Evolutionary conservation across 163 green algal genomes (phyloP), one percentile per base, ranked within the genome.

Genomic region (Picocystis sp.): DNA sequence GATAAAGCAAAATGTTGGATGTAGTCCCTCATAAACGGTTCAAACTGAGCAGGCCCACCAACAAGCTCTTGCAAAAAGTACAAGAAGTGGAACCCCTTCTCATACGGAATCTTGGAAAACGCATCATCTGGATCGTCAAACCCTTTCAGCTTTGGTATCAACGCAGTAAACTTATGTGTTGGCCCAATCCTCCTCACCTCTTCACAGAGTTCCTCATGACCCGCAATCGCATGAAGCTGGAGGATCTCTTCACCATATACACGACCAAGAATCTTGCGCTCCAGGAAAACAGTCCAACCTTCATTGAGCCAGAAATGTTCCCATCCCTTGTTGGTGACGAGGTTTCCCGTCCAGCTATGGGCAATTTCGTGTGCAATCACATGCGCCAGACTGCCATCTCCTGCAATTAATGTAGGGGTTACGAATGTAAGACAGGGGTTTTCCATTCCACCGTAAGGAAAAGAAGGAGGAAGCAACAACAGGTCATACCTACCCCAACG

Each of bases 401-500:
- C 85, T 0, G 78, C 84, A 29, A 96, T 56, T 14, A 96, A 77
- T 1, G 87, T 94, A 29, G 87, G 87, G 0, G 86, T 95, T 2
- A 94, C 78, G 66, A 95, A 95, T 1, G 83, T 90, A 22, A 90
- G 64, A 60, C 70, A 83, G 11, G 81, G 79, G 60, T 94, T 92
- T 69, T 94, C 84, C 17, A 19, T 19, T 45, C 78, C 71, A 2
- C 80, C 79, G 51, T 87, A 87, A 0, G 81, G 83, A 60, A 94
- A 96, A 43, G 58, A 78, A n/a, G 86, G 83, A n/a, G 86, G 86
- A 60, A 96, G 72, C 47, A 96, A 57, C 43, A 96, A 74, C 58
- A 96, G 62, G 73, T 96, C 84, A 61, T 94, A 96, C 0, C 73
- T 53, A 0, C 82, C 83, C 86, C 86, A 96, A 49, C 81, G 70